Base-by-base conservation (phyloP, 495 filamentous ascomycete species). In the Lophiotrema nucula region DNA sequence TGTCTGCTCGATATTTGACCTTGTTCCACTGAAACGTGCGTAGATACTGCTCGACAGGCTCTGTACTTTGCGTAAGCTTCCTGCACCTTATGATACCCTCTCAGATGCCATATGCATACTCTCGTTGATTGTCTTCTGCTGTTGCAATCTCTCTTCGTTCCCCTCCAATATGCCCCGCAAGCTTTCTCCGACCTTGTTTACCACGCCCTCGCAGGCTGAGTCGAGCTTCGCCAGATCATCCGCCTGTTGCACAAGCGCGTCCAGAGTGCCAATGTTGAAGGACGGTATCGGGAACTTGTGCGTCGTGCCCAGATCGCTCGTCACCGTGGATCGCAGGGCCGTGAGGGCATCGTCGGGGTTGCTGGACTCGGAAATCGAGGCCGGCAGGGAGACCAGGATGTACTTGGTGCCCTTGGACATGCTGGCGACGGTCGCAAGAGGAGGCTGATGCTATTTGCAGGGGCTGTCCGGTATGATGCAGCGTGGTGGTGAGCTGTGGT, bases 241-340 rank as follows among this genome's bases (percentile, higher is more conserved):
- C 33, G 93, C 93, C 69, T 98, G 92, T 74, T 95, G 89, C 23
- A 98, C 90, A n/a, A 98, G 77, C 38, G 88, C 89, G 73, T 98
- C 93, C 45, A 98, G 79, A 1, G 93, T 96, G 47, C 93, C 93
- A 72, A 98, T 95, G 76, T 97, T 98, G 79, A 98, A 95, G 37
- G 88, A 86, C 2, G 93, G 93, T 57, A 98, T 88, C 12, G 81
- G 71, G 67, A 97, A 97, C 6, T 86, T 84, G 44, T 83, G 77
- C 18, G 89, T 84, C 39, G 83, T 83, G 65, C 88, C 91, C 67
- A 88, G 84, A 51, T 96, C 88, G 28, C 82, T 74, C 24, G 81
- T 75, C 53, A 97, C 77, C 12, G 88, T 88, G 43, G 86, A 68
- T 60, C 82, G 82, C 27, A 98, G 74, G 28, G 81, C 76, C 11